phyloP scores from a whole-genome alignment of 495 filamentous ascomycete genomes.

The Pseudevernia furfuracea region DNA sequence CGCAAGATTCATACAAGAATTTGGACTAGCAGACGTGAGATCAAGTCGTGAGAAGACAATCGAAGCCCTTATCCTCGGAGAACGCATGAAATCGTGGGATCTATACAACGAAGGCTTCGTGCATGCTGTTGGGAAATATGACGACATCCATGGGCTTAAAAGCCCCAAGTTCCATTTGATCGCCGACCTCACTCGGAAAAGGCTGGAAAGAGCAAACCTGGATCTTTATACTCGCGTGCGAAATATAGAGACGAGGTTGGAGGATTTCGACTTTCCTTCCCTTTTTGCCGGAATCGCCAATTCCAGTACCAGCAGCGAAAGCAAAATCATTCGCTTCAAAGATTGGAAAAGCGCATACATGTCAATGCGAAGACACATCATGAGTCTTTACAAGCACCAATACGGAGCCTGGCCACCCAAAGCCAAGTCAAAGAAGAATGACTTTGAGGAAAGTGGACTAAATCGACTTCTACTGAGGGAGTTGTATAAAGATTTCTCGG shows the following conservation, averaged over 20 bases:
- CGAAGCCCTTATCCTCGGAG: slow-evolving; percentile 79
- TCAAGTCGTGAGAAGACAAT: slow-evolving; percentile 82
- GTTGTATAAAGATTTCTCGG: slow-evolving; percentile 77
- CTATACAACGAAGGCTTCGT: slow-evolving; percentile 88
- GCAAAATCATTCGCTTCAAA: slow-evolving; percentile 72
- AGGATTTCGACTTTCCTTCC: slow-evolving; percentile 83
- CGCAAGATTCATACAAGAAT: slow-evolving; percentile 64
- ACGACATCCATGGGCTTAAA: slow-evolving; percentile 58
- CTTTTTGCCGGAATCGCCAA: slow-evolving; percentile 83
- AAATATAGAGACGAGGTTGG: slow-evolving; percentile 58
- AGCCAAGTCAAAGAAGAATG: slow-evolving; percentile 83
- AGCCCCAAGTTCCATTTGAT: slow-evolving; percentile 63
- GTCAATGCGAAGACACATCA: slow-evolving; percentile 63
- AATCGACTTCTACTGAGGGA: slow-evolving; percentile 76
- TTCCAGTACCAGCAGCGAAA: slow-evolving; percentile 63
- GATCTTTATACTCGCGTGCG: slow-evolving; percentile 64
- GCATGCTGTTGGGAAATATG: slow-evolving; percentile 86
- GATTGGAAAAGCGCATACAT: slow-evolving; percentile 69
- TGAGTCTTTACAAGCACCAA: slow-evolving; percentile 69
- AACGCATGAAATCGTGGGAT: slow-evolving; percentile 69
- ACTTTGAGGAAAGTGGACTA: slow-evolving; percentile 74
- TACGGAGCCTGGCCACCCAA: slow-evolving; percentile 95
- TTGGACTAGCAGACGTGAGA: slow-evolving; percentile 70
- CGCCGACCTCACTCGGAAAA: slow-evolving; percentile 60
- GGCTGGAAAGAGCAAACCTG: slow-evolving; percentile 71